These are phyloP conservation scores for Phyllosticta capitalensis DNA, from an alignment of 2,329 filamentous ascomycete species.

Conservation along the genomic window DNA sequence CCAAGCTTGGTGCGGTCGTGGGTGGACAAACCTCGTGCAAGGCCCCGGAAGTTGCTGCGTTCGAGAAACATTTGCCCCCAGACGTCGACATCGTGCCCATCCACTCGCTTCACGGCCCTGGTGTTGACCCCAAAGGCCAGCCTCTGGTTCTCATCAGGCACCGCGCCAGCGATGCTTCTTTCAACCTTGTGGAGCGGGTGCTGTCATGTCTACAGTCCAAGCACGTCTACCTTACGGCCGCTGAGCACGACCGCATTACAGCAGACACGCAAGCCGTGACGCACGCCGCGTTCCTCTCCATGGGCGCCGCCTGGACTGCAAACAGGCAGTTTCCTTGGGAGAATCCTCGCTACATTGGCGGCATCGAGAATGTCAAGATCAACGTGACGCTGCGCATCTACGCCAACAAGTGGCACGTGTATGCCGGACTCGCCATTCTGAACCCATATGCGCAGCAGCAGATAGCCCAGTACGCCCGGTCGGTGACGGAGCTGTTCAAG, in stretches of 20 bases:
- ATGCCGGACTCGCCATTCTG: constrained; percentile 91
- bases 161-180: constrained; percentile 66
- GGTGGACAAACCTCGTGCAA: constrained; percentile 98
- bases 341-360: constrained; percentile 85
- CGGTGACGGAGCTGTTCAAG: constrained; percentile 90
- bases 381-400: constrained; percentile 97
- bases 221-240: constrained; percentile 76
- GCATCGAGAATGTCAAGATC: constrained; percentile 98
- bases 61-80: constrained; percentile 74
- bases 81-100: constrained; percentile 94
- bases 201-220: constrained; percentile 78
- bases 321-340: constrained; percentile 97
- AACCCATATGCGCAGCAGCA: constrained; percentile 89
- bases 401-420: constrained; percentile 98
- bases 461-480: constrained; percentile 87
- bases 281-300: constrained; percentile 87
- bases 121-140: constrained; percentile 78
- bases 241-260: constrained; percentile 90
- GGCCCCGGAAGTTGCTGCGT: constrained; percentile 87
- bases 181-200: constrained; percentile 69
- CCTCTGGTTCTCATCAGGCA: constrained; percentile 90
- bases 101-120: constrained; percentile 91
- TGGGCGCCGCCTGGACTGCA: constrained; percentile 96
- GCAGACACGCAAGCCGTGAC: constrained; percentile 98
- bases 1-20: constrained; percentile 88